These are phyloP conservation scores for Lactifluus rugatus DNA, from an alignment of 768 basidiomycete species.

Conservation along the genomic window DNA sequence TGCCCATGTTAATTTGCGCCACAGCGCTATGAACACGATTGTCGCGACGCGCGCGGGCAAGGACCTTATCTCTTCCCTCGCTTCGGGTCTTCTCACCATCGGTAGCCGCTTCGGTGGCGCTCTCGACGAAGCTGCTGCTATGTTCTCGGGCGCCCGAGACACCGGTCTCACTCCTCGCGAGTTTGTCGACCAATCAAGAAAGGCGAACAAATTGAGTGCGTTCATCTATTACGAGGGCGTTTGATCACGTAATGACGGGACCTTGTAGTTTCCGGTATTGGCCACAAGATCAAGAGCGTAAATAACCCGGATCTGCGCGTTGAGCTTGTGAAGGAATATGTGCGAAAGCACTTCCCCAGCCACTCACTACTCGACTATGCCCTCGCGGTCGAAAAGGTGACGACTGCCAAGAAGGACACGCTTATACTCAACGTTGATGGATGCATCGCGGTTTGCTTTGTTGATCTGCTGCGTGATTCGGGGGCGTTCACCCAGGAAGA, in stretches of 20 bases:
- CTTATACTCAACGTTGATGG: conserved; percentile 96
- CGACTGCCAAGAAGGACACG: conserved; percentile 95
- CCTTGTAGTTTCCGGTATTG: conserved; percentile 80
- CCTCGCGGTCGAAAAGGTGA: conserved; percentile 94
- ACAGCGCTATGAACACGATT: conserved; percentile 95
- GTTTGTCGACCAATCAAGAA: conserved; percentile 90
- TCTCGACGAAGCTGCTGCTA: conserved; percentile 90
- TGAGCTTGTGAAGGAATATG: conserved; percentile 93
- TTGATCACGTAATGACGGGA: conserved; percentile 3
- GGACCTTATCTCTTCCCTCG: conserved; percentile 93
- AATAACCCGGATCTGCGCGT: conserved; percentile 93
- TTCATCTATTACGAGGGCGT: conserved; percentile 17
- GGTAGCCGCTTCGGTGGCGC: conserved; percentile 98
- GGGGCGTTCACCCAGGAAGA: conserved; percentile 95
- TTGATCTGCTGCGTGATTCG: conserved; percentile 83
- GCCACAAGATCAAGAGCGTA: conserved; percentile 99
- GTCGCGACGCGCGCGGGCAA: conserved; percentile 99
- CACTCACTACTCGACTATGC: conserved; percentile 91
- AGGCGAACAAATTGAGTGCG: conserved; percentile 88
- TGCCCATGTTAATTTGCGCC: neutral
- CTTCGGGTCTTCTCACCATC: conserved; percentile 94
- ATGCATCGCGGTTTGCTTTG: conserved; percentile 93
- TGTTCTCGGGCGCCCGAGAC: conserved; percentile 90
- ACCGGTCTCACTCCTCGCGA: conserved; percentile 94
- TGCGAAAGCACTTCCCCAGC: conserved; percentile 90